A percentile compares a stretch with the other conserved stretches of the same genome.
Conservation (phyloP, 2,329 filamentous ascomycete species). For the Pleoardoris graminearum region DNA sequence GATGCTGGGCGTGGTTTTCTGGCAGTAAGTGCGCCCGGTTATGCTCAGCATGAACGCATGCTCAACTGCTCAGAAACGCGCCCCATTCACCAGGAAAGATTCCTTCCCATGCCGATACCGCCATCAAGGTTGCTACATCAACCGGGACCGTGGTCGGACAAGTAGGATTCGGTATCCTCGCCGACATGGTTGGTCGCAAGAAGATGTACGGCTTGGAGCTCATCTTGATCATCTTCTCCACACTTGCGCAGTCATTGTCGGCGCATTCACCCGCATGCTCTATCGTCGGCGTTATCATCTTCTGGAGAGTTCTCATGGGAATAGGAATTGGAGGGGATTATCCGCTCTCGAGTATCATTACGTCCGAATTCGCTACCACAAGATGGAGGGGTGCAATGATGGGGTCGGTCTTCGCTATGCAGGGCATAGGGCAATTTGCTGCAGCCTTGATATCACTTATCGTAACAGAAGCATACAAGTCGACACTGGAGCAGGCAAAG, state of each 20-base stretch:
- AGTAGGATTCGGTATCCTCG: conserved; percentile 68
- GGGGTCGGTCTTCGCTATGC: conserved; percentile 84
- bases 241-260: conserved; percentile 45
- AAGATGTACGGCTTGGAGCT: conserved; percentile 72
- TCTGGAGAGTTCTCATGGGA: conserved; percentile 47
- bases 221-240: conserved; percentile 46
- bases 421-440: conserved; percentile 77
- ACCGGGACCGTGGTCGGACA: conserved; percentile 83
- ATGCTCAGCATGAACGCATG: neutral
- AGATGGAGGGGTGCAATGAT: conserved; percentile 89
- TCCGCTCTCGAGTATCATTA: conserved; percentile 80
- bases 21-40: conserved; percentile 42
- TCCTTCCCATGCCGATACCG: conserved; percentile 70
- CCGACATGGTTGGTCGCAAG: conserved; percentile 77
- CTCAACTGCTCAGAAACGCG: conserved; percentile 25
- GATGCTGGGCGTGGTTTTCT: conserved; percentile 82
- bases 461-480: conserved; percentile 70
- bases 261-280: conserved; percentile 40
- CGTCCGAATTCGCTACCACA: conserved; percentile 83
- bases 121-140: conserved; percentile 83
- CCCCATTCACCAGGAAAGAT: conserved; percentile 54
- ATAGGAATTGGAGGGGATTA: conserved; percentile 48
- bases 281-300: conserved; percentile 44
- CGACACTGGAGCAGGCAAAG: conserved; percentile 59
- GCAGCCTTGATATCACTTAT: conserved; percentile 78